phyloP scores from a whole-genome alignment of 2,329 filamentous ascomycete species.

The Chrysosporium queenslandicum region DNA sequence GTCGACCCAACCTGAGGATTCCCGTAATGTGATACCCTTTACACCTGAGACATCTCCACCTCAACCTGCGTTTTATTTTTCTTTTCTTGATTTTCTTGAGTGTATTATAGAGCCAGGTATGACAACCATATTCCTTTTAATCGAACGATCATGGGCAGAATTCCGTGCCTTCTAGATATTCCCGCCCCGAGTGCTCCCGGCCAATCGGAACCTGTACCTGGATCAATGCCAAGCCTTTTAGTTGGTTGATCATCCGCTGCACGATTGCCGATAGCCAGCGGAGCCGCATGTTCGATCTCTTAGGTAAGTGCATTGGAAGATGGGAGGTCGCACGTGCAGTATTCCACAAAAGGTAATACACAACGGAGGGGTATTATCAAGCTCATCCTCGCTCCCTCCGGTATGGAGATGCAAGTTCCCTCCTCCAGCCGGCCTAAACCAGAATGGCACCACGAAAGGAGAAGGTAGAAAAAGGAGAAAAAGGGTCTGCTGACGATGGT shows the following conservation, averaged over 20 bases:
- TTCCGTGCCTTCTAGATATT: no score
- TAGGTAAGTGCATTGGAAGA: neutral
- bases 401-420: neutral
- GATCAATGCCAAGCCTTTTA: neutral
- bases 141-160: no score
- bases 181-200: no score
- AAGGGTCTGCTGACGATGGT: constrained; percentile 25
- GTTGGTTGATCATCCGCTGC: neutral
- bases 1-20: no score
- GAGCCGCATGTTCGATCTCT: neutral
- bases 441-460: constrained; percentile 35
- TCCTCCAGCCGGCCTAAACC: neutral
- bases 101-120: neutral
- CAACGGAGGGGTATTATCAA: neutral
- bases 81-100: neutral
- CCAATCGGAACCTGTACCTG: neutral
- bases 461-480: constrained; percentile 26
- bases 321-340: neutral
- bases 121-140: neutral
- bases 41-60: no score
- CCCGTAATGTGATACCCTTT: no score
- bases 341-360: neutral
- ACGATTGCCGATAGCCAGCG: neutral
- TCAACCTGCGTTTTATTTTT: no score
- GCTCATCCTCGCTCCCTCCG: no score